These are phyloP conservation scores for Salinomyces thailandicus DNA, from an alignment of 2,329 filamentous ascomycete genomes.

Conservation along the genomic window DNA sequence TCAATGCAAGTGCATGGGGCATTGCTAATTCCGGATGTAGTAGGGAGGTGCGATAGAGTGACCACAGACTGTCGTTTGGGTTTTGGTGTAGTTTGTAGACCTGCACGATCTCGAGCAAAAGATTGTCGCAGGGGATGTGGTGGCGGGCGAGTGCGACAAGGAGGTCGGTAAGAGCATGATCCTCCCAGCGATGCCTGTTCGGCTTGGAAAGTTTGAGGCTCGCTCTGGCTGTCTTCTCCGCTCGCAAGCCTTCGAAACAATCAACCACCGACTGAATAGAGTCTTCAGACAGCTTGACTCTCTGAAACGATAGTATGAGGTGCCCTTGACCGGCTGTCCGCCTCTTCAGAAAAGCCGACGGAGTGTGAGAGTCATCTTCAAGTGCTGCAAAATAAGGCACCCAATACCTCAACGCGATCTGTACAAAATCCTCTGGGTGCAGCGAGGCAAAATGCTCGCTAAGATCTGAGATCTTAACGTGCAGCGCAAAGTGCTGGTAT, in stretches of 20 bases:
- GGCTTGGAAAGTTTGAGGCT: no score
- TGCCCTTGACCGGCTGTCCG: no score
- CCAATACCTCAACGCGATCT: constrained; percentile 13
- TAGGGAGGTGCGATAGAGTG: constrained; percentile 1
- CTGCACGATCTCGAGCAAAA: constrained; percentile 3
- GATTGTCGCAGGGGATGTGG: constrained; percentile 1
- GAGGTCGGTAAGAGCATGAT: constrained; percentile 3
- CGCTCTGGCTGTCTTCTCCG: no score
- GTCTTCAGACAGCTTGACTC: no score
- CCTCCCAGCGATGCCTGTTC: background rate
- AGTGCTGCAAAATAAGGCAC: constrained; percentile 10
- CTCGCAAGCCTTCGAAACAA: no score
- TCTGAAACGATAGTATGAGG: no score
- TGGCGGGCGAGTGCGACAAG: constrained; percentile 3
- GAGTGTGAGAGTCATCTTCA: no score
- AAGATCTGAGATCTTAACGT: constrained; percentile 7
- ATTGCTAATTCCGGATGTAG: constrained; percentile 6
- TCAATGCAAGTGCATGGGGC: constrained; percentile 5
- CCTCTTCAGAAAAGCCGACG: no score
- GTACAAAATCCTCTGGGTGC: constrained; percentile 4
- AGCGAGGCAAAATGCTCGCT: constrained; percentile 10
- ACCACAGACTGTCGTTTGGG: constrained; percentile 1
- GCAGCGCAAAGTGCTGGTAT: constrained; percentile 6
- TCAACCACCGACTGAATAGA: no score
- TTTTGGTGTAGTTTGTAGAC: background rate